Percentiles rank a stretch among this genome's conserved stretches.
These are phyloP conservation scores for Ophiocordyceps sinensis DNA, from an alignment of 2,329 filamentous ascomycete species.

Conservation along the genomic window DNA sequence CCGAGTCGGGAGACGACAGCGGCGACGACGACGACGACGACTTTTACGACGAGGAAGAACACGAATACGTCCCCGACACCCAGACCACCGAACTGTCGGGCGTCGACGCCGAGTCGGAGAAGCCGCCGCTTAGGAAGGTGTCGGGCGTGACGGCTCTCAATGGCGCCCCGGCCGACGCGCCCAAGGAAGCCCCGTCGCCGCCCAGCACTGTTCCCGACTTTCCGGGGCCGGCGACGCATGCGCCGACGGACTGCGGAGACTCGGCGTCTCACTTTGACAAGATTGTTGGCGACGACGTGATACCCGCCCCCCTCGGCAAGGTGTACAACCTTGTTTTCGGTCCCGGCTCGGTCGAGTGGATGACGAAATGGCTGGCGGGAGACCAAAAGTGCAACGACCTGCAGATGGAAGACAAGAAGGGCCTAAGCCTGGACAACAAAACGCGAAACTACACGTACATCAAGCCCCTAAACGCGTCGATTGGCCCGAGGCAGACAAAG, in stretches of 20 bases:
- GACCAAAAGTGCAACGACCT: constrained; percentile 88
- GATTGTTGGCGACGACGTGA: constrained; percentile 68
- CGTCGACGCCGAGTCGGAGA: constrained; percentile 42
- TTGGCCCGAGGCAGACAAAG: constrained; percentile 89
- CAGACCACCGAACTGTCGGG: constrained; percentile 23
- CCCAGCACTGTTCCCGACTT: constrained; percentile 46
- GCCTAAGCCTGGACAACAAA: constrained; percentile 60
- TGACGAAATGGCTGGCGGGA: constrained; percentile 71
- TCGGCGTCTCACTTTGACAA: constrained; percentile 68
- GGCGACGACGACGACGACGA: constrained; percentile 66
- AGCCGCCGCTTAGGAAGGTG: constrained; percentile 53
- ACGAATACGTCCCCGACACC: constrained; percentile 57
- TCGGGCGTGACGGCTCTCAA: constrained; percentile 40
- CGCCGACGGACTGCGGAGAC: constrained; percentile 76
- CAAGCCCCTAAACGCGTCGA: constrained; percentile 70
- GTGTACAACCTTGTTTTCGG: constrained; percentile 85
- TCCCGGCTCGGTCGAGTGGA: constrained; percentile 61
- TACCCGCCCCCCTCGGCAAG: constrained; percentile 80
- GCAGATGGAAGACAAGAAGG: constrained; percentile 72
- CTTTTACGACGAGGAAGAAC: constrained; percentile 66
- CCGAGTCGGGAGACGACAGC: constrained; percentile 44
- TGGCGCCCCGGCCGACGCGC: constrained; percentile 31
- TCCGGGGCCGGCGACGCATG: constrained; percentile 70
- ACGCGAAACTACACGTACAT: constrained; percentile 72
- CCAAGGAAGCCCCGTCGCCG: constrained; percentile 29